These are phyloP conservation scores for Colletotrichum gigasporum DNA, from an alignment of 2,329 filamentous ascomycete genomes.

Conservation along the genomic window DNA sequence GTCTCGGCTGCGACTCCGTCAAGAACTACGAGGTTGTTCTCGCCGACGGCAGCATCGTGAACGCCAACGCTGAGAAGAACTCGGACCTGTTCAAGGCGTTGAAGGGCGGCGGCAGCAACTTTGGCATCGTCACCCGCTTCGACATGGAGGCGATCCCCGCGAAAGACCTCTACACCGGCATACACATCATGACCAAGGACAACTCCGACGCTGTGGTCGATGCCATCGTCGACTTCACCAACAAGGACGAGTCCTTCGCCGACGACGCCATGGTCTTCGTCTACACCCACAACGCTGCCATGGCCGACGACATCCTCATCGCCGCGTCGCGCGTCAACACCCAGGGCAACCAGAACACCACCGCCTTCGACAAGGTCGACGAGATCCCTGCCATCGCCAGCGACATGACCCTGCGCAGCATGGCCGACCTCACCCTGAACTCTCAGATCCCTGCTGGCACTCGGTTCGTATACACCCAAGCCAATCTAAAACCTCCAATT, in stretches of 20 bases:
- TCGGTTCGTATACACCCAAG: not conserved
- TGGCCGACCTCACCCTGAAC: not conserved
- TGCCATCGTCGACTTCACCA: conserved; percentile 52
- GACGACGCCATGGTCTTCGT: conserved; percentile 39
- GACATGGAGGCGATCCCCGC: conserved; percentile 35
- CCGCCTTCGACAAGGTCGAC: conserved; percentile 2
- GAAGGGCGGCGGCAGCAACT: conserved; percentile 59
- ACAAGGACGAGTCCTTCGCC: conserved; percentile 42
- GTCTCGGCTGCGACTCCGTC: conserved; percentile 57
- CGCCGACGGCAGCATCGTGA: conserved; percentile 50
- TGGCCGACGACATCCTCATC: conserved; percentile 28
- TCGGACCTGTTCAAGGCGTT: conserved; percentile 56
- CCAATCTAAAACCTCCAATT: too few relatives aligned
- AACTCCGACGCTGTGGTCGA: conserved; percentile 25
- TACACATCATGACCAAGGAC: conserved; percentile 26
- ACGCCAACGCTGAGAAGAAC: conserved; percentile 46
- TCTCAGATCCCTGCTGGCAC: not conserved
- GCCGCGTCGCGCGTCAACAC: conserved; percentile 33
- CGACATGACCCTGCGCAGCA: not conserved
- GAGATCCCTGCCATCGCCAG: not conserved
- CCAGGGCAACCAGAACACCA: conserved; percentile 16
- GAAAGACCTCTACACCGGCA: conserved; percentile 26
- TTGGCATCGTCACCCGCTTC: conserved; percentile 50
- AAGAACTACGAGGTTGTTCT: conserved; percentile 56
- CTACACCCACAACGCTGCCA: conserved; percentile 35